A percentile compares a stretch with the other conserved stretches of the same genome.
These are phyloP conservation scores for Rhodotorula diobovata DNA, from an alignment of 768 basidiomycete species.

Conservation along the genomic window DNA sequence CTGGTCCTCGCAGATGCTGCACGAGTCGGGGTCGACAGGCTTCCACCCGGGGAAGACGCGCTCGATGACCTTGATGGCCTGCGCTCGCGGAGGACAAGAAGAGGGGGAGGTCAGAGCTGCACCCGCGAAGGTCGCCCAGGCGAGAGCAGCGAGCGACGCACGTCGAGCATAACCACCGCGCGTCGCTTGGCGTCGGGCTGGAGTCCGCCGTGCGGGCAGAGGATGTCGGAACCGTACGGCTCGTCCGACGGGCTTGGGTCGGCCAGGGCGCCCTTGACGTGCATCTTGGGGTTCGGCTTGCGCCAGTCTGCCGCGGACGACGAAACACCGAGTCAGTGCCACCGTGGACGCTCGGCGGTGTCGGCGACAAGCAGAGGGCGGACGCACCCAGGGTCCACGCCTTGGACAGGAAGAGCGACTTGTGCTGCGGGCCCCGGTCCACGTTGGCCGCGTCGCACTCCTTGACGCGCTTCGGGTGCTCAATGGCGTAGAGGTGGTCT, in stretches of 20 bases:
- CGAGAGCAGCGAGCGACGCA: background rate
- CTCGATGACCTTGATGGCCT: slow-evolving; percentile 52
- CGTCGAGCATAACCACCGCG: slow-evolving; percentile 52
- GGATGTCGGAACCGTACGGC: slow-evolving; percentile 59
- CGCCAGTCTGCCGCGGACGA: slow-evolving; percentile 61
- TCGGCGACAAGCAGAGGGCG: background rate
- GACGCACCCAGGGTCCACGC: slow-evolving; percentile 67
- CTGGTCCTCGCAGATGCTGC: slow-evolving; percentile 61
- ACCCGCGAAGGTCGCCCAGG: too few species aligned
- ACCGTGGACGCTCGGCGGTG: too few species aligned
- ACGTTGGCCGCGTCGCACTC: slow-evolving; percentile 39
- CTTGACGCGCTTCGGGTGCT: slow-evolving; percentile 3
- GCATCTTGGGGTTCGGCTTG: slow-evolving; percentile 70
- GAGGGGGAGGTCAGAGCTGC: too few species aligned
- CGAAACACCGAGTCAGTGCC: background rate
- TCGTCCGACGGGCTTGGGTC: slow-evolving; percentile 67
- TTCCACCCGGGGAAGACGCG: slow-evolving; percentile 64
- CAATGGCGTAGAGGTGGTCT: slow-evolving; percentile 14
- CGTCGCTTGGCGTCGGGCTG: slow-evolving; percentile 58
- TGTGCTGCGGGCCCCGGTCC: slow-evolving; percentile 46
- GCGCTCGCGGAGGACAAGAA: background rate
- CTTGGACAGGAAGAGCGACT: slow-evolving; percentile 67
- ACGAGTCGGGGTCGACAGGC: slow-evolving; percentile 57
- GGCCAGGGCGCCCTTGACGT: slow-evolving; percentile 49
- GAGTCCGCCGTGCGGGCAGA: slow-evolving; percentile 66